Conservation (phyloP, 202 grass and related monocot species). For the Sporobolus alterniflorus region DNA sequence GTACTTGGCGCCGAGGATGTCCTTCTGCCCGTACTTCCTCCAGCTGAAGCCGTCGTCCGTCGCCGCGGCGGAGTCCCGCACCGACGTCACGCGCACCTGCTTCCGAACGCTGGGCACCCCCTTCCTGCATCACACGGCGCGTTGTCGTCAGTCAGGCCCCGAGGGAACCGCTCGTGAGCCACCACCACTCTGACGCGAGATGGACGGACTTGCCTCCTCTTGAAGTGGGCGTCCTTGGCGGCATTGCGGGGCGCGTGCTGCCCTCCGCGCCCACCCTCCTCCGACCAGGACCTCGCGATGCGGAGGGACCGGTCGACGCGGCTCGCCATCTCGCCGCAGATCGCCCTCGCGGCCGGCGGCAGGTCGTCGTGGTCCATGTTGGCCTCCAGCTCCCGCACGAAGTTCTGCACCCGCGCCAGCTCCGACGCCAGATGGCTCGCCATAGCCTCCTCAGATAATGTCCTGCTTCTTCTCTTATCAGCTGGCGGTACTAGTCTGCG, state of each 20-base stretch:
- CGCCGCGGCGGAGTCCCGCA: constrained; percentile 36
- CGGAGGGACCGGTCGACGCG: constrained; percentile 64
- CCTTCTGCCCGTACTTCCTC: constrained; percentile 98
- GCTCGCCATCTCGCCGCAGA: constrained; percentile 49
- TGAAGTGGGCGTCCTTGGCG: constrained; percentile 34
- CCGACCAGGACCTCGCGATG: constrained; percentile 39
- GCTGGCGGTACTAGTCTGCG: not conserved
- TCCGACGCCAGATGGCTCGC: constrained; percentile 50
- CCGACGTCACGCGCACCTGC: constrained; percentile 52
- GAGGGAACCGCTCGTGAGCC: too few relatives aligned
- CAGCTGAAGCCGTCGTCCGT: constrained; percentile 80
- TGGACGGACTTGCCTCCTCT: constrained; percentile 59
- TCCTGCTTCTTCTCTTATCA: not conserved
- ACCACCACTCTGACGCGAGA: too few relatives aligned
- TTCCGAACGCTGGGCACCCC: constrained; percentile 38
- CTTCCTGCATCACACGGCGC: constrained; percentile 52
- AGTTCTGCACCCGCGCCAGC: constrained; percentile 52
- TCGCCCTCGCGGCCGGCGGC: constrained; percentile 4
- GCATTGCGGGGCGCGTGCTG: too few relatives aligned
- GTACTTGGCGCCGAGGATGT: constrained; percentile 84
- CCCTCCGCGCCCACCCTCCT: too few relatives aligned
- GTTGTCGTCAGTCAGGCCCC: not conserved
- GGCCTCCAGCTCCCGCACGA: constrained; percentile 61
- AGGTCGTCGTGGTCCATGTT: constrained; percentile 37
- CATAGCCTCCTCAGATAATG: not conserved